These are phyloP conservation scores for Colletotrichum agaves DNA, from an alignment of 2,329 filamentous ascomycete species.

Conservation along the genomic window DNA sequence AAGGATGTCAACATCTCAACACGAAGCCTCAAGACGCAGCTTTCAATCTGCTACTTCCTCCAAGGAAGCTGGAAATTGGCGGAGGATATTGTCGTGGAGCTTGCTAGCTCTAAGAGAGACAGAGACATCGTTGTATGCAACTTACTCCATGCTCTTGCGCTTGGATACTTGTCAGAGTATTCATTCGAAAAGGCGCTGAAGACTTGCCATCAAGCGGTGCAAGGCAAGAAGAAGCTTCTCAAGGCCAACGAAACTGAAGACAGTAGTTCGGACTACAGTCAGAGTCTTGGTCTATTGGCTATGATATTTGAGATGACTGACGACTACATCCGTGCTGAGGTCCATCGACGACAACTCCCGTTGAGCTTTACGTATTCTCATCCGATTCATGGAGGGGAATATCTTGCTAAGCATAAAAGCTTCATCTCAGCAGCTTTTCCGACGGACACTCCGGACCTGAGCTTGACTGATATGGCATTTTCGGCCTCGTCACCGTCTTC, in stretches of 20 bases:
- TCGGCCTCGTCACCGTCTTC: background rate
- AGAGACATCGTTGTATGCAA: constrained; percentile 39
- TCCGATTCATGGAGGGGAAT: background rate
- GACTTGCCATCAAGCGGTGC: constrained; percentile 30
- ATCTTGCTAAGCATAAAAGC: background rate
- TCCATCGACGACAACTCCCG: constrained; percentile 38
- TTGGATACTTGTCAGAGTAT: constrained; percentile 40
- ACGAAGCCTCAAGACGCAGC: constrained; percentile 39
- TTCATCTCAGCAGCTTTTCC: background rate
- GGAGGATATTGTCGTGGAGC: constrained; percentile 35
- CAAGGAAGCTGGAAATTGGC: constrained; percentile 40
- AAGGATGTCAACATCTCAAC: background rate
- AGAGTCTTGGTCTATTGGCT: constrained; percentile 41
- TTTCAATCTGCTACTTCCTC: constrained; percentile 41
- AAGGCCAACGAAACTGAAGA: constrained; percentile 25
- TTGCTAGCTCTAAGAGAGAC: constrained; percentile 35
- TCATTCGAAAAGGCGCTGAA: constrained; percentile 41
- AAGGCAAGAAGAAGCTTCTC: constrained; percentile 40
- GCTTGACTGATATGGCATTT: background rate
- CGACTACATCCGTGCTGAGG: constrained; percentile 41
- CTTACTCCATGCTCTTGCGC: constrained; percentile 40
- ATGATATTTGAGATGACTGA: constrained; percentile 41
- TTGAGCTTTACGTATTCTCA: constrained; percentile 1
- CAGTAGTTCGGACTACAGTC: constrained; percentile 35
- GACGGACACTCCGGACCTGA: background rate